Evolutionary conservation across 495 filamentous ascomycete species (phyloP), one percentile per base, ranked within the genome.

Genomic region (Gamarada debralockiae): DNA sequence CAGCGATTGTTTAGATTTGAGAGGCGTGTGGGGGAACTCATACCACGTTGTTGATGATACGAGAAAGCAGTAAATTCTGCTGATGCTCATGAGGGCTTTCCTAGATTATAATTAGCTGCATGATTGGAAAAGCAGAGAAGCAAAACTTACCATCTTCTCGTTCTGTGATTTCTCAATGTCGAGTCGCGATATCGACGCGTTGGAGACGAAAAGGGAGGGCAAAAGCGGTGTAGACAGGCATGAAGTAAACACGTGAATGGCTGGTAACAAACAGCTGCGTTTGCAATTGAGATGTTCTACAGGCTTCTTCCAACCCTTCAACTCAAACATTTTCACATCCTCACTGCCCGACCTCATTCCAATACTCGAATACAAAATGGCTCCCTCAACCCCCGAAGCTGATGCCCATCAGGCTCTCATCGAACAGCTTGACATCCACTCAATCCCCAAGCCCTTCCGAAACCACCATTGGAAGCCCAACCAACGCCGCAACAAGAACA

Each of bases 11-110:
- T 24, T 25, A 37, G 41, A 43, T 67, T 27, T 7, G 3, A n/a
- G n/a, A n/a, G n/a, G 12, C 41, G 17, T 45, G 29, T 34, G 8
- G 17, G 14, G 33, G 22, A 38, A 41, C 65, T 73, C 85, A 63
- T 76, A 97, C 93, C 59, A 97, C 90, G 60, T 98, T 98, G 64
- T 84, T 93, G 71, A 96, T 96, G 73, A 98, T 97, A 40, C 93
- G 90, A 9, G 89, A 92, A 20, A 98, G 77, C 46, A 98, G 79
- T 42, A 96, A 73, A 57, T 84, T 91, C 76, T 98, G 93, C 74
- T 97, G 93, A 66, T 97, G 90, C 65, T 98, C 93, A 65, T 98
- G 93, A 41, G 93, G 93, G 65, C 87, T 93, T 68, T 98, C 93
- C 93, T 96, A 59, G 27, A 15, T 2, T 14, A 13, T 38, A 27